Conservation (phyloP, 352 stramenopile species). For the Globisporangium echinulatum region DNA sequence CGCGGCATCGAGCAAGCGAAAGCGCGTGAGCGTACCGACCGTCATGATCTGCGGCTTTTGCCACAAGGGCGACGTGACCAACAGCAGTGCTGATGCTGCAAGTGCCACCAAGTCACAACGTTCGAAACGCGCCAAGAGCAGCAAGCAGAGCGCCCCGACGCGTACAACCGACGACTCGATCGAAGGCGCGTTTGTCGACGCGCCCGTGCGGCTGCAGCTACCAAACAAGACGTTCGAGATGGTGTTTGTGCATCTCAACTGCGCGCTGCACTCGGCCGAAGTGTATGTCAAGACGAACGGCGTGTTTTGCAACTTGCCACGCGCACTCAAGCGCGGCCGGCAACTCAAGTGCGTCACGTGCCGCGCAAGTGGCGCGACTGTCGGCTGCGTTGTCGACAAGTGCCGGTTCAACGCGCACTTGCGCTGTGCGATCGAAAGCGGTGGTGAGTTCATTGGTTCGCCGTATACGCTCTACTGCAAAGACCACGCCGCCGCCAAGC, state of each 20-base stretch:
- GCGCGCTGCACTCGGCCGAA: conserved; percentile 69
- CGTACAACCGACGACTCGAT: conserved; percentile 23
- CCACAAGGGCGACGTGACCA: conserved; percentile 32
- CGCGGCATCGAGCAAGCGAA: conserved; percentile 9
- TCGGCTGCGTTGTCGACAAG: conserved; percentile 73
- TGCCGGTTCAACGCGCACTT: conserved; percentile 78
- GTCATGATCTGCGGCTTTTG: conserved; percentile 58
- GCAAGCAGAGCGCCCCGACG: conserved; percentile 5
- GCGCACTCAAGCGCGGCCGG: conserved; percentile 70
- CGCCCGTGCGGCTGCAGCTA: conserved; percentile 62
- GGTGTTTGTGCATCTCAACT: conserved; percentile 80
- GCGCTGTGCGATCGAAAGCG: conserved; percentile 65
- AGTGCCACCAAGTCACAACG: conserved; percentile 1
- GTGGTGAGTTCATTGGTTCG: conserved; percentile 64
- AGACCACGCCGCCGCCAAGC: conserved; percentile 43
- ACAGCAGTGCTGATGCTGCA: conserved; percentile 2
- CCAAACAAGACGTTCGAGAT: conserved; percentile 56
- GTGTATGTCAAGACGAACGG: conserved; percentile 78
- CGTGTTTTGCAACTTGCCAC: conserved; percentile 74
- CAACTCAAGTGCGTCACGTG: conserved; percentile 70
- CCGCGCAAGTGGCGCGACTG: conserved; percentile 58
- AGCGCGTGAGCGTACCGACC: conserved; percentile 5
- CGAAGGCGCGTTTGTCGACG: conserved; percentile 70
- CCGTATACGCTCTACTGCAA: conserved; percentile 75
- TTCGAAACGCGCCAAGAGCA: conserved; percentile 13